A percentile compares a stretch with the other conserved stretches of the same genome.
phyloP scores from a whole-genome alignment of 176 grass and related monocot genomes.

The Oryza australiensis region DNA sequence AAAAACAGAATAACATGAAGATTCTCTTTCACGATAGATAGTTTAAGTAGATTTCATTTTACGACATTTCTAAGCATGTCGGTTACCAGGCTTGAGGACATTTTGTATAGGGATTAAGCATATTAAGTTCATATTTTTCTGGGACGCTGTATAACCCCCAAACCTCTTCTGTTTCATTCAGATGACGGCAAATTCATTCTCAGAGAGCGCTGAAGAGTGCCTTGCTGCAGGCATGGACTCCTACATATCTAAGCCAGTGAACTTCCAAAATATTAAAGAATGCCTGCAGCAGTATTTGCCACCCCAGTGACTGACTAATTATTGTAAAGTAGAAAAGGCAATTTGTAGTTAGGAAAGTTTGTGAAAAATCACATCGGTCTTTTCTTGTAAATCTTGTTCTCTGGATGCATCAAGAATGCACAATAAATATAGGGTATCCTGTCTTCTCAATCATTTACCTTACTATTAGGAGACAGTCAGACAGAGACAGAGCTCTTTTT shows the following conservation, averaged over 20 bases:
- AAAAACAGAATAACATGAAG: not conserved
- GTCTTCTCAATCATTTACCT: slow-evolving; percentile 25
- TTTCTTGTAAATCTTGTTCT: slow-evolving; percentile 51
- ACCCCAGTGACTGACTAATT: slow-evolving; percentile 57
- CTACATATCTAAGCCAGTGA: slow-evolving; percentile 90
- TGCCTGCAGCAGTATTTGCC: slow-evolving; percentile 64
- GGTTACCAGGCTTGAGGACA: not conserved
- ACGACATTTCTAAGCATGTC: not conserved
- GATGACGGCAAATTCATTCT: slow-evolving; percentile 92
- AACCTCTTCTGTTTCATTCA: slow-evolving; percentile 50
- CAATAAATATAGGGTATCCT: slow-evolving; percentile 47
- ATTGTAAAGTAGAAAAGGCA: slow-evolving; percentile 68
- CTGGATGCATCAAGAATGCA: slow-evolving; percentile 27
- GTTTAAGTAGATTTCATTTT: not conserved
- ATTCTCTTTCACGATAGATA: not conserved
- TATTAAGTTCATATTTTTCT: slow-evolving; percentile 9
- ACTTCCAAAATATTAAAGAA: slow-evolving; percentile 78
- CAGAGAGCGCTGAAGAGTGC: slow-evolving; percentile 78
- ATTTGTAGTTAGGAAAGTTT: slow-evolving; percentile 65
- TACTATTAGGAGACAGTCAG: slow-evolving; percentile 40
- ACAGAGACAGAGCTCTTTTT: slow-evolving; percentile 36
- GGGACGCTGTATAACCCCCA: slow-evolving; percentile 23
- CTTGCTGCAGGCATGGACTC: slow-evolving; percentile 93
- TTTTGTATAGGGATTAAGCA: not conserved
- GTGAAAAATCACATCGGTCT: slow-evolving; percentile 40